These are phyloP conservation scores for Cladorrhinum sp. DNA, from an alignment of 2,329 filamentous ascomycete species.

Conservation along the genomic window DNA sequence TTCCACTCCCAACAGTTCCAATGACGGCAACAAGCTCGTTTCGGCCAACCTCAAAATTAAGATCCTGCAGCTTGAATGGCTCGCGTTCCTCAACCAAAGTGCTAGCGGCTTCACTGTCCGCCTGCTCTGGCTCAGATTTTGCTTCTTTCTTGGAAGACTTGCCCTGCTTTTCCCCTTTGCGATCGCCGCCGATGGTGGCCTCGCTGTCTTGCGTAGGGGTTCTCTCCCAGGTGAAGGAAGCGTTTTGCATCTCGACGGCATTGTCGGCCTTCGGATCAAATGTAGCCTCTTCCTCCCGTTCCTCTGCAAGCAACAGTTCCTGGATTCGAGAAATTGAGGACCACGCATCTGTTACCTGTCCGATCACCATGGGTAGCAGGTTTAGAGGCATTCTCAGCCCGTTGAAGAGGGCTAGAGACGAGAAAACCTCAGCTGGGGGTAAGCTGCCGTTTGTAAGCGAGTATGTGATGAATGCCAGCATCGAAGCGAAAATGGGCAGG, in stretches of 20 bases:
- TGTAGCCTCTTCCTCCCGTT: slow-evolving; percentile 68
- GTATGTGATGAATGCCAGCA: slow-evolving; percentile 88
- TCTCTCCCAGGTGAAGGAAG: slow-evolving; percentile 85
- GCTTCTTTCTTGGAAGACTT: slow-evolving; percentile 37
- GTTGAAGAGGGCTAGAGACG: slow-evolving; percentile 91
- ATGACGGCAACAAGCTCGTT: slow-evolving; percentile 84
- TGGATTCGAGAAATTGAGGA: slow-evolving; percentile 81
- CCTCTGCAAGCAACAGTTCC: slow-evolving; percentile 83
- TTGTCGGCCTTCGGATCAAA: slow-evolving; percentile 56
- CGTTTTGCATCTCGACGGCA: slow-evolving; percentile 68
- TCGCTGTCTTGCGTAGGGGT: slow-evolving; percentile 54
- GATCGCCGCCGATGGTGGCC: slow-evolving; percentile 38
- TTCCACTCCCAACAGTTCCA: slow-evolving; percentile 83
- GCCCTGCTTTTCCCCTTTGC: slow-evolving; percentile 40
- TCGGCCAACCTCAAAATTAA: slow-evolving; percentile 66
- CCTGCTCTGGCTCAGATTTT: slow-evolving; percentile 33
- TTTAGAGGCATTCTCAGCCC: slow-evolving; percentile 86
- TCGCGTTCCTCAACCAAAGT: slow-evolving; percentile 57
- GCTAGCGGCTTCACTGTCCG: slow-evolving; percentile 51
- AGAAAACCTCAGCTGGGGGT: slow-evolving; percentile 78
- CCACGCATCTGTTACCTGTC: slow-evolving; percentile 86
- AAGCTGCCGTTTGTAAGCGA: slow-evolving; percentile 65
- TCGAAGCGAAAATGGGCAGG: slow-evolving; percentile 89
- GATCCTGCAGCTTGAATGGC: slow-evolving; percentile 68
- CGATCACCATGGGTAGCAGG: slow-evolving; percentile 80